phyloP scores from a whole-genome alignment of 2,329 filamentous ascomycete genomes.

The Cercospora beticola region DNA sequence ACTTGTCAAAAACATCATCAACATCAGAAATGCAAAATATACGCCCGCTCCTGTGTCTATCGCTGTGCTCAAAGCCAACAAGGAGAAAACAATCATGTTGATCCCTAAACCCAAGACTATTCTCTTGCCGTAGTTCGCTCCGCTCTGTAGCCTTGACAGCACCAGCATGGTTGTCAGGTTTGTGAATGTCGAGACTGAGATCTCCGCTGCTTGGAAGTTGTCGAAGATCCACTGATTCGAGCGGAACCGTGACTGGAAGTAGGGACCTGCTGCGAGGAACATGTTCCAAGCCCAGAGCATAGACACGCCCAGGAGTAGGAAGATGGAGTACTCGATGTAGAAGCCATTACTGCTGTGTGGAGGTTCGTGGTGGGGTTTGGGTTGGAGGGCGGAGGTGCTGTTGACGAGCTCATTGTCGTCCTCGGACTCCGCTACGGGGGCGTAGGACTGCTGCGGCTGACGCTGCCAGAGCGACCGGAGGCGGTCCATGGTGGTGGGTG shows the following conservation, averaged over 20 bases:
- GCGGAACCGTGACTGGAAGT: slow-evolving; percentile 81
- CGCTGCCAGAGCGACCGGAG: slow-evolving; percentile 32
- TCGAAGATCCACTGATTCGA: slow-evolving; percentile 67
- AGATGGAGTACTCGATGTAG: slow-evolving; percentile 82
- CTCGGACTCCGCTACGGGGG: slow-evolving; percentile 29
- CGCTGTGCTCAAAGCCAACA: slow-evolving; percentile 77
- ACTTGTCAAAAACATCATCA: slow-evolving; percentile 77
- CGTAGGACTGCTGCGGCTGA: slow-evolving; percentile 35
- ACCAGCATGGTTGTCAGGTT: slow-evolving; percentile 75
- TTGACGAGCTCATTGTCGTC: slow-evolving; percentile 18
- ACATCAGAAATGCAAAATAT: slow-evolving; percentile 80
- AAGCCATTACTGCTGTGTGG: slow-evolving; percentile 48
- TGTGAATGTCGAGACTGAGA: slow-evolving; percentile 80
- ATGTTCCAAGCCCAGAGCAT: slow-evolving; percentile 99
- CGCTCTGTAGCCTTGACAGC: slow-evolving; percentile 75
- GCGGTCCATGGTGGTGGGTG: slow-evolving; percentile 24
- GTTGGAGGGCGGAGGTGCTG: slow-evolving; percentile 4
- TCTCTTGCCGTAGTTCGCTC: slow-evolving; percentile 82
- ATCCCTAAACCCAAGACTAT: slow-evolving; percentile 75
- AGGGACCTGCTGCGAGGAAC: slow-evolving; percentile 92
- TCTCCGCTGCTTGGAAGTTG: slow-evolving; percentile 87
- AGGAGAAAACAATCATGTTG: slow-evolving; percentile 72
- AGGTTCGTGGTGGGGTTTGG: neutral
- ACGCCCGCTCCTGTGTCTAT: slow-evolving; percentile 61
- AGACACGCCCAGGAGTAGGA: slow-evolving; percentile 79